Conservation (phyloP, 371 early-diverging fungal species). For the Blakeslea trispora region DNA sequence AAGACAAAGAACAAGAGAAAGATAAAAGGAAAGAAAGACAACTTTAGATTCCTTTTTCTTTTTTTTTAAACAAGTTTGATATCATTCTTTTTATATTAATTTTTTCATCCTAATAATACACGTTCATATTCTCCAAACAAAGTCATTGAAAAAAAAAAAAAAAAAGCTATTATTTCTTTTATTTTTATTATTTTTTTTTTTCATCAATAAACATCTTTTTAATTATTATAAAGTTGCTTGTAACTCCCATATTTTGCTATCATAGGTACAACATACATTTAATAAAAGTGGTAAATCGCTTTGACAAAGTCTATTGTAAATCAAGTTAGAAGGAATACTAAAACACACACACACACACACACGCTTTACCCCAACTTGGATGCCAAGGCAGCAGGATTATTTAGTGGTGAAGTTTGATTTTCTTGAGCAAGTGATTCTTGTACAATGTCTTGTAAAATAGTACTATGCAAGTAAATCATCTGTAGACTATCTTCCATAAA, state of each 20-base stretch:
- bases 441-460: slow-evolving; percentile 40
- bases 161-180: too few relatives aligned
- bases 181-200: too few relatives aligned
- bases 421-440: slow-evolving; percentile 19
- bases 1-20: too few relatives aligned
- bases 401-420: slow-evolving; percentile 1
- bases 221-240: not conserved
- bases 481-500: slow-evolving; percentile 46
- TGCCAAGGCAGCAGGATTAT: slow-evolving; percentile 27
- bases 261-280: slow-evolving; percentile 47
- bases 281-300: slow-evolving; percentile 44
- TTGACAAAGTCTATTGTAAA: slow-evolving; percentile 17
- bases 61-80: not conserved
- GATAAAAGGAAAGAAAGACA: slow-evolving; percentile 2
- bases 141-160: too few relatives aligned
- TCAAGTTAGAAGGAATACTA: not conserved
- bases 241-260: slow-evolving; percentile 34
- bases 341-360: not conserved
- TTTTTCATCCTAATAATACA: too few relatives aligned
- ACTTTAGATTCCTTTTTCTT: not conserved
- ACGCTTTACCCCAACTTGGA: slow-evolving; percentile 33
- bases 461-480: slow-evolving; percentile 42
- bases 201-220: too few relatives aligned
- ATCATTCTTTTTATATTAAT: too few relatives aligned
- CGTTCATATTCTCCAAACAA: too few relatives aligned